A percentile compares a stretch with the other conserved stretches of the same genome.
Conservation (phyloP, 129 eudicot genomes). For the Pseudognaphalium luteoalbum region DNA sequence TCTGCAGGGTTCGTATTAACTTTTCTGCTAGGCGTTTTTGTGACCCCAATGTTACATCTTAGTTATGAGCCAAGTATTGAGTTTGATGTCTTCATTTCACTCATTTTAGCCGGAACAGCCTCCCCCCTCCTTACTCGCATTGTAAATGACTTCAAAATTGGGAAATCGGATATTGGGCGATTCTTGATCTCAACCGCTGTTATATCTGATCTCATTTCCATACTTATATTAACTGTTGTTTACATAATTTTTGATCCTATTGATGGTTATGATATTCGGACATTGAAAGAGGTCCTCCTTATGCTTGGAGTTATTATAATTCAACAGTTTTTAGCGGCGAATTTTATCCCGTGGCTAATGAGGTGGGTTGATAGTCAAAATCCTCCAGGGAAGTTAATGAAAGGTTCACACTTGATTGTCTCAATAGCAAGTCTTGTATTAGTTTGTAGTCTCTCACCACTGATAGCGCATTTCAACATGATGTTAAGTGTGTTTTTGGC, state of each 20-base stretch:
- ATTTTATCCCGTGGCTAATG: constrained; percentile 53
- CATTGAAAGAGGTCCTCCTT: background rate
- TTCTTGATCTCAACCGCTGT: constrained; percentile 65
- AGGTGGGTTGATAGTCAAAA: constrained; percentile 75
- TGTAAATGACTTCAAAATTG: constrained; percentile 71
- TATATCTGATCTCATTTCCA: constrained; percentile 58
- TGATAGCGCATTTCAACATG: constrained; percentile 44
- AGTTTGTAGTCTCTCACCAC: constrained; percentile 57
- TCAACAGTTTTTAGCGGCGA: constrained; percentile 45
- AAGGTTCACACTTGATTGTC: constrained; percentile 74
- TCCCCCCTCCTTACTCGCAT: constrained; percentile 69
- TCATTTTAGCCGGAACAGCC: constrained; percentile 65
- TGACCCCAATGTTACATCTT: constrained; percentile 45
- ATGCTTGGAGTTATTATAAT: constrained; percentile 36
- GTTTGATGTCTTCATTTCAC: constrained; percentile 56
- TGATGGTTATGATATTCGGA: constrained; percentile 25
- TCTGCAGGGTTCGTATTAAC: constrained; percentile 57
- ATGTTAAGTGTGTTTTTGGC: constrained; percentile 73
- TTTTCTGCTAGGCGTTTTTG: constrained; percentile 40
- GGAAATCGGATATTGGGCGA: constrained; percentile 78
- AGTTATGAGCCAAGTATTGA: constrained; percentile 21
- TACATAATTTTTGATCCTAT: constrained; percentile 48
- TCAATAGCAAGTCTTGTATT: constrained; percentile 59
- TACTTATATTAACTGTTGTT: constrained; percentile 50
- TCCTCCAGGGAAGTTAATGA: constrained; percentile 84